Base-by-base conservation (phyloP, 2,329 filamentous ascomycete species). In the Alternaria hordeiaustralica region DNA sequence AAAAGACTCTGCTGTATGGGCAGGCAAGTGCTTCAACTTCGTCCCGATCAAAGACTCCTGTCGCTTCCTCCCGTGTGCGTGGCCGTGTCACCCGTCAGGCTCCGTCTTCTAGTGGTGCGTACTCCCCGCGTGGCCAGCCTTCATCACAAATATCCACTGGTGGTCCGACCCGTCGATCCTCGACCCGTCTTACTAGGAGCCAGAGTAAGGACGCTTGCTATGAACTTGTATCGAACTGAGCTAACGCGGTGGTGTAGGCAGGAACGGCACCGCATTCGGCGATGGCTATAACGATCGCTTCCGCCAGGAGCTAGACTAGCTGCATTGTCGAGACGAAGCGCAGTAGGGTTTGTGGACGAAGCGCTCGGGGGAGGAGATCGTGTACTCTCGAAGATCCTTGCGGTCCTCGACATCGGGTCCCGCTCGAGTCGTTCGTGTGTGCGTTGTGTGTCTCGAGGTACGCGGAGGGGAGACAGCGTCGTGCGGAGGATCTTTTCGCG, bases 231-330 rank as follows among this genome's bases (percentile, higher is more conserved):
- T 26, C 15, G 6, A n/a, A 30, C 3, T 13, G 23, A 26, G 44
- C 51, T 61, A 21, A 65, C 41, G 18, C 15, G 50, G 11, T 20
- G 9, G 25, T 23, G 12, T 58, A 64, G 65, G 55, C 41, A 65
- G 54, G 46, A 63, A 60, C 8, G 45, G 46, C 28, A 50, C 46
- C 30, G 30, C 57, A n/a, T 56, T 60, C 13, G 41, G 46, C 36
- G 47, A 65, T 18, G 30, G 21, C n/a, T 54, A 49, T 44, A 59
- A 15, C 20, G 56, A 65, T 23, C 59, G 65, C 18, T 65, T 67
- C 21, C 41, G 60, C 11, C 53, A 63, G 18, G 62, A 67, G 57
- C 47, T 67, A 18, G 43, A 30, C n/a, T 28, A 50, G 23, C 23
- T 15, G 30, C 10, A 33, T 43, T 63, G 15, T 47, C 20, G 9